Evolutionary conservation across 352 stramenopile genomes (phyloP).

Genomic region (Pythium diclinum): DNA sequence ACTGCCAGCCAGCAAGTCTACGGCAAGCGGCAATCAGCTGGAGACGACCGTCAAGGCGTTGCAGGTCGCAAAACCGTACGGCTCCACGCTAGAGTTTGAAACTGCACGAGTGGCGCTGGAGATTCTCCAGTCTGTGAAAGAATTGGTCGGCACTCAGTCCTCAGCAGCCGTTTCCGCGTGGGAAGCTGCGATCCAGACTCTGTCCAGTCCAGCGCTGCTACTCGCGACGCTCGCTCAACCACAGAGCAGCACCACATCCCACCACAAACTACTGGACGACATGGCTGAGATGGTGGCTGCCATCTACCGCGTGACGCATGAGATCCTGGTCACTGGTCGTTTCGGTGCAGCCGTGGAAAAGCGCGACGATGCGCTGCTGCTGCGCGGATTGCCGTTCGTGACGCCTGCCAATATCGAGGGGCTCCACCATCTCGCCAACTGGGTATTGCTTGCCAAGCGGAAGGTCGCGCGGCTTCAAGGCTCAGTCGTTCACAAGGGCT

Average conservation of each 20-base stretch:
- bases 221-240: conserved; percentile 52
- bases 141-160: conserved; percentile 5
- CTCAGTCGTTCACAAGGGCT: conserved; percentile 32
- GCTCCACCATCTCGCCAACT: conserved; percentile 74
- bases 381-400: conserved; percentile 26
- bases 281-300: conserved; percentile 49
- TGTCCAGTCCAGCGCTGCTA: conserved; percentile 67
- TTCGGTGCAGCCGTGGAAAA: conserved; percentile 39
- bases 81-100: conserved; percentile 51
- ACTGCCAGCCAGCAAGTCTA: not conserved
- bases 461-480: conserved; percentile 59
- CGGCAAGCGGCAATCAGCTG: conserved; percentile 1
- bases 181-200: conserved; percentile 27
- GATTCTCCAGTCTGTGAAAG: conserved; percentile 37
- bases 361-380: conserved; percentile 21
- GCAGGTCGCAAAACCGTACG: conserved; percentile 26
- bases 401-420: conserved; percentile 72
- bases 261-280: conserved; percentile 44
- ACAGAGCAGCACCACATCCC: conserved; percentile 17
- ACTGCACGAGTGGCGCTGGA: conserved; percentile 60
- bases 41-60: conserved; percentile 11
- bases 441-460: conserved; percentile 72
- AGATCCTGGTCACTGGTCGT: conserved; percentile 44
- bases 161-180: conserved; percentile 8
- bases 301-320: conserved; percentile 46